Percentiles rank a stretch among this genome's conserved stretches.
Conservation (phyloP, 2,329 filamentous ascomycete genomes). For the Cryphonectria nitschkei region DNA sequence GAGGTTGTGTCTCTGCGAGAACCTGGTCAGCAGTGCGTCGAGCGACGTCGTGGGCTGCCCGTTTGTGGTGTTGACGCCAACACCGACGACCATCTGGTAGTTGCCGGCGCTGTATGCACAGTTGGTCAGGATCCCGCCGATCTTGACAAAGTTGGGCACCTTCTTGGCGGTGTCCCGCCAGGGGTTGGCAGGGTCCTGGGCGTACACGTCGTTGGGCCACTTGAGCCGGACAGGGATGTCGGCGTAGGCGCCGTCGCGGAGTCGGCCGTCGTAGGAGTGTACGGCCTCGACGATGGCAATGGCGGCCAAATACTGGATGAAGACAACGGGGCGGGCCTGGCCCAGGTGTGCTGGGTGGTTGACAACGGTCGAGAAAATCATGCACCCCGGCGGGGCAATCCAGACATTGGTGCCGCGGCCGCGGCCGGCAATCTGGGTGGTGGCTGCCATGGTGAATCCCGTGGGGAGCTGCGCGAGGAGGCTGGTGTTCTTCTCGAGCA, state of each 20-base stretch:
- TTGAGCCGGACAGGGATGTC: constrained; percentile 83
- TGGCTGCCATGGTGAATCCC: constrained; percentile 87
- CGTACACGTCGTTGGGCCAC: constrained; percentile 96
- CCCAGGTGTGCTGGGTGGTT: constrained; percentile 78
- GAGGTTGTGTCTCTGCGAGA: constrained; percentile 40
- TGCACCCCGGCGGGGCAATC: constrained; percentile 83
- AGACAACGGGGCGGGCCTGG: constrained; percentile 78
- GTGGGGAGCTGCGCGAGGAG: constrained; percentile 76
- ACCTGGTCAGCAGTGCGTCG: constrained; percentile 66
- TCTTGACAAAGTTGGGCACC: constrained; percentile 73
- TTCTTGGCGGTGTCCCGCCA: constrained; percentile 7
- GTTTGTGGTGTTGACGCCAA: constrained; percentile 87
- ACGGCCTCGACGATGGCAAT: constrained; percentile 86
- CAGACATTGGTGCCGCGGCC: constrained; percentile 92
- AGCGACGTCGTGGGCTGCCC: constrained; percentile 84
- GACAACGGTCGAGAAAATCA: constrained; percentile 88
- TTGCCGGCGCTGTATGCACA: constrained; percentile 75
- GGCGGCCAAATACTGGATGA: constrained; percentile 90
- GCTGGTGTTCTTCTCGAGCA: constrained; percentile 89
- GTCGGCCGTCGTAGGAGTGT: constrained; percentile 66
- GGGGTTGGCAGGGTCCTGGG: constrained; percentile 57
- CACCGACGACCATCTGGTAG: constrained; percentile 85
- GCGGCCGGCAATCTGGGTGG: constrained; percentile 83
- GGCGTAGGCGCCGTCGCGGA: constrained; percentile 53
- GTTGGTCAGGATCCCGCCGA: constrained; percentile 91